These are phyloP conservation scores for Phoenix dactylifera DNA, from an alignment of 176 grass and related monocot species.

Conservation along the genomic window DNA sequence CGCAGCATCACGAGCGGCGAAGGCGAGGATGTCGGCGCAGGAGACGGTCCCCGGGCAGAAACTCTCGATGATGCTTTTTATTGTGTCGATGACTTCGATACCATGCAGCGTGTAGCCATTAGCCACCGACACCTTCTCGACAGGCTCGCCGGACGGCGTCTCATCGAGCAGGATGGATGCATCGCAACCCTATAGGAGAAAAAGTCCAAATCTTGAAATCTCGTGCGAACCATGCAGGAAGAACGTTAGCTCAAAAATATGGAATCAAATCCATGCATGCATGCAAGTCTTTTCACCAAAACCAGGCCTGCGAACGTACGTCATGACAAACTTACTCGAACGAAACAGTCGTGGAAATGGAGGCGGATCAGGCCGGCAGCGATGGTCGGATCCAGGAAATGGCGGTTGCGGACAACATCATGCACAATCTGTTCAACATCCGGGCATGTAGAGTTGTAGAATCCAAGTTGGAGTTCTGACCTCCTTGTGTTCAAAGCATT, in stretches of 20 bases:
- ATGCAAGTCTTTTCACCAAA: background rate
- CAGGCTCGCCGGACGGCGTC: slow-evolving; percentile 23
- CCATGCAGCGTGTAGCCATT: slow-evolving; percentile 43
- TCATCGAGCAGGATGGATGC: slow-evolving; percentile 43
- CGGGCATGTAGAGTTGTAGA: too few species aligned
- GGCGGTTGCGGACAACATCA: too few species aligned
- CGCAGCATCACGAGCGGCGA: slow-evolving; percentile 33
- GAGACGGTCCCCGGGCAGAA: slow-evolving; percentile 38
- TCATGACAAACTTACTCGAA: slow-evolving; percentile 21
- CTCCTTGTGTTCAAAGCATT: too few species aligned
- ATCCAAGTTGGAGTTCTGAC: too few species aligned
- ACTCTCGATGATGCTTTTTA: slow-evolving; percentile 29
- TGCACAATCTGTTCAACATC: too few species aligned
- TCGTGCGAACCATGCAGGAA: too few species aligned
- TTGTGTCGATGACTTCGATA: slow-evolving; percentile 20
- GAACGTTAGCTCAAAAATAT: too few species aligned
- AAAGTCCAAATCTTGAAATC: background rate
- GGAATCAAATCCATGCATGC: background rate
- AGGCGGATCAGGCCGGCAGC: background rate
- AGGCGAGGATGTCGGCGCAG: slow-evolving; percentile 28
- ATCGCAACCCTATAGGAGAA: slow-evolving; percentile 32
- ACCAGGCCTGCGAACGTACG: too few species aligned
- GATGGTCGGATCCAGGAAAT: slow-evolving; percentile 12
- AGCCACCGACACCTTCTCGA: slow-evolving; percentile 40
- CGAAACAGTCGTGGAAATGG: slow-evolving; percentile 51